Base-by-base conservation (phyloP, 768 basidiomycete species). In the Boletus reticulatus region DNA sequence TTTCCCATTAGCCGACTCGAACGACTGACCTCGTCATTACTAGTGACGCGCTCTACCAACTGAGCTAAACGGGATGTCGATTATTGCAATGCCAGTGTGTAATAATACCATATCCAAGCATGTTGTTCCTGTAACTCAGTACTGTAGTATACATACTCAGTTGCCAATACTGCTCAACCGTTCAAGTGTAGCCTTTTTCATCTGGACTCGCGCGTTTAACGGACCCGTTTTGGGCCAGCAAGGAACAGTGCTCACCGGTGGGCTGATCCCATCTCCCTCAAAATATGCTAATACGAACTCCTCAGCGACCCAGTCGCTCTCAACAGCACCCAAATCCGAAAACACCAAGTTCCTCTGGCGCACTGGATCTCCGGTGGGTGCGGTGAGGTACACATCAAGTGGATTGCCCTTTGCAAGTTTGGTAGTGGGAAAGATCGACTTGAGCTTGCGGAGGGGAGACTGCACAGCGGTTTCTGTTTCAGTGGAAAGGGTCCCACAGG, bases 271-370 rank as follows among this genome's bases (percentile, higher is more conserved):
- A 27, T 79, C 72, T 29, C 81, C 84, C 53, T 87, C 85, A 64
- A 92, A 89, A 66, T 92, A 92, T 45, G 88, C 83, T 48, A 88
- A 67, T 13, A 90, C 73, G 57, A 92, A 83, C 63, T 91, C 83
- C 12, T 80, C 83, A 0, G 88, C 84, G 14, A 92, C 79, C 88
- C 89, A 92, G 60, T 84, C 80, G 64, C 75, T 83, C 60, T 89
- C 84, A 22, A 94, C 76, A 0, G 79, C 71, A 34, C 92, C 92
- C 46, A 94, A 70, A 63, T 92, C 90, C 41, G 85, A 78, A 66
- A 89, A 83, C 19, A 88, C 75, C 44, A 91, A 67, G 19, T 76
- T 73, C 29, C 88, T 80, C 22, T 77, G 79, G 53, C 73, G 75
- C 19, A 73, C 75, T 11, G 77, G 67, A 17, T 78, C 75, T 11